Conservation (phyloP, 2,329 filamentous ascomycete species). For the Penicillium vulpinum region DNA sequence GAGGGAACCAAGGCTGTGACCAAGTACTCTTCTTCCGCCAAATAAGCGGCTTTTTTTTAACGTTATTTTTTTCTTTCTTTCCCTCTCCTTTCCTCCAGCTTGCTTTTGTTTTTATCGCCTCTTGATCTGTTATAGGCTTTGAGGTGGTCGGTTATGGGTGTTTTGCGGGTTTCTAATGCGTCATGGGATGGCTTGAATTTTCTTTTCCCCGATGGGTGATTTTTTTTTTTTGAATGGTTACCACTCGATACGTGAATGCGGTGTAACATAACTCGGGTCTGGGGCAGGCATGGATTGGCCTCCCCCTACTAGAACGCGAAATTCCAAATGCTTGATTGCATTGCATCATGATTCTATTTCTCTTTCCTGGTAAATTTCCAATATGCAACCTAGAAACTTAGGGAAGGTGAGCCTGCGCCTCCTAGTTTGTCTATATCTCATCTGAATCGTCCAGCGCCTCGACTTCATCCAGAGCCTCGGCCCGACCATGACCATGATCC, state of each 20-base stretch:
- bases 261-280: slow-evolving; percentile 50
- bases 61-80: slow-evolving; percentile 65
- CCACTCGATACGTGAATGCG: slow-evolving; percentile 43
- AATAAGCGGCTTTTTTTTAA: slow-evolving; percentile 70
- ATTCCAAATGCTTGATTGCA: slow-evolving; percentile 36
- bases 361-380: neutral
- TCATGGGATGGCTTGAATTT: slow-evolving; percentile 51
- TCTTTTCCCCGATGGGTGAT: slow-evolving; percentile 41
- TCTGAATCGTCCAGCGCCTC: slow-evolving; percentile 73
- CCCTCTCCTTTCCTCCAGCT: too few species aligned
- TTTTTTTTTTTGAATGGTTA: slow-evolving; percentile 45
- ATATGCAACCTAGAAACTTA: neutral
- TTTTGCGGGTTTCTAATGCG: slow-evolving; percentile 49
- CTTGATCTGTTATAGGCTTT: slow-evolving; percentile 44
- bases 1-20: slow-evolving; percentile 99
- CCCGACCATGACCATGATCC: slow-evolving; percentile 59
- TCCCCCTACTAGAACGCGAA: slow-evolving; percentile 40
- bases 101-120: slow-evolving; percentile 45
- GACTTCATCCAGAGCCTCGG: slow-evolving; percentile 82
- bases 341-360: slow-evolving; percentile 19
- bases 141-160: slow-evolving; percentile 49
- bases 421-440: slow-evolving; percentile 37
- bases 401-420: neutral
- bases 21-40: slow-evolving; percentile 99
- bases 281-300: slow-evolving; percentile 34